Evolutionary conservation across 306 rosid species (phyloP), one percentile per base, ranked within the genome.

Genomic region (Nissolia schottii): DNA sequence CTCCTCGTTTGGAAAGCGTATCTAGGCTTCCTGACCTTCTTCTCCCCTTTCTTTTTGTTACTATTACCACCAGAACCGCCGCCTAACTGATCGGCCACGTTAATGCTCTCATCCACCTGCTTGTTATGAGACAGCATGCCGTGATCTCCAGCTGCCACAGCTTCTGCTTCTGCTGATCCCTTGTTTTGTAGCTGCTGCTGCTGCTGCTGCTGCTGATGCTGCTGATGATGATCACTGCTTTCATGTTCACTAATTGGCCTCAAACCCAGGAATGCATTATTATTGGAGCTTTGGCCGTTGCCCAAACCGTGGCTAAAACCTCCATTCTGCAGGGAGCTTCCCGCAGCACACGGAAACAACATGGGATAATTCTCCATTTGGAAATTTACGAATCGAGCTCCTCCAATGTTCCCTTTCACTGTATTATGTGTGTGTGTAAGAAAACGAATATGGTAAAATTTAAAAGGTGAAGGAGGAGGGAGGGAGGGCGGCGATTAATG

Each of bases 1-100:
- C 95, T 90, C 50, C 87, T 75, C 0, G 96, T 90, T 82, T 90
- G 98, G 28, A 92, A 90, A 34, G 96, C 96, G 76, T 64, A 81
- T 62, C 80, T 88, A 25, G 89, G 96, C 76, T 80, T 86, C 63
- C 72, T 82, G 16, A 71, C 78, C 41, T 85, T 85, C 54, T 65
- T 59, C 87, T 66, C 87, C 0, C 81, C 84, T 62, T 79, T 83
- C 84, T 79, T 83, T 34, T 71, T 78, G 7, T 12, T 67, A 15
- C 0, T 61, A 22, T 22, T 22, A 1, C 35, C 20, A 1, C 35
- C 20, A 0, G 71, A 25, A n/a, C 37, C 71, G 35, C 72, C 68
- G 23, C 71, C 54, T 7, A 29, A 12, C 18, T 66, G 11, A 18
- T 64, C 72, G 25, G 4, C 54, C 34, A 5, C 60, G 50, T 35